These are phyloP conservation scores for Purpureocillium takamizusanense DNA, from an alignment of 2,329 filamentous ascomycete genomes.

Conservation along the genomic window DNA sequence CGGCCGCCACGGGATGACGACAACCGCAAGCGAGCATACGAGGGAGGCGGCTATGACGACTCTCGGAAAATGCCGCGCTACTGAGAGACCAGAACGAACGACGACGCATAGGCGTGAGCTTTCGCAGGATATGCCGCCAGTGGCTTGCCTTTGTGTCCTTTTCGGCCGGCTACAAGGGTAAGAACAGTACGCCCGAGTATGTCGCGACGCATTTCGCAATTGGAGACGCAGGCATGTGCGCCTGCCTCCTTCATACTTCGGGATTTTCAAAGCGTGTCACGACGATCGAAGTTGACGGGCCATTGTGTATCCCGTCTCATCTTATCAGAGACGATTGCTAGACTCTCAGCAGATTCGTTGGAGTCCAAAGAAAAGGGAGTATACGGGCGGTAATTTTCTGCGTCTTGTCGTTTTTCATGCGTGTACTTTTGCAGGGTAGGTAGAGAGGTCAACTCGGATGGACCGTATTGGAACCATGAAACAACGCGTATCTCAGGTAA, in stretches of 20 bases:
- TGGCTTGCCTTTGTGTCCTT: no score
- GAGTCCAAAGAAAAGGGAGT: not conserved
- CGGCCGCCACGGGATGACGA: slow-evolving; percentile 45
- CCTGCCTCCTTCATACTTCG: no score
- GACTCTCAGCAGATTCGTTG: not conserved
- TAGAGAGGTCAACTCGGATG: not conserved
- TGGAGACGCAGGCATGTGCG: no score
- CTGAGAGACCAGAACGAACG: slow-evolving; percentile 20
- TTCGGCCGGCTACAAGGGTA: no score
- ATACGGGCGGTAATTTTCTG: slow-evolving; percentile 2
- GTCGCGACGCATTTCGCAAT: no score
- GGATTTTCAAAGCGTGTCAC: no score
- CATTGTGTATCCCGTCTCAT: no score
- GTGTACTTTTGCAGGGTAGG: slow-evolving; percentile 7
- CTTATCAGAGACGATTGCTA: no score
- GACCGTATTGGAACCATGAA: not conserved
- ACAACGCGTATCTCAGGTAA: slow-evolving; percentile 29
- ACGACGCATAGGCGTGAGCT: no score
- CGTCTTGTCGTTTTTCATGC: not conserved
- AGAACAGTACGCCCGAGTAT: no score
- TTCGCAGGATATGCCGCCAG: no score
- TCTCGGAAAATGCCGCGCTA: slow-evolving; percentile 57
- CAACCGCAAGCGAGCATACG: slow-evolving; percentile 61
- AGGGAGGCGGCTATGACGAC: slow-evolving; percentile 75
- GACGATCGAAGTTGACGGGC: no score